Percentiles rank a stretch among this genome's conserved stretches.
These are phyloP conservation scores for Cryoendolithus antarcticus DNA, from an alignment of 2,329 filamentous ascomycete genomes.

Conservation along the genomic window DNA sequence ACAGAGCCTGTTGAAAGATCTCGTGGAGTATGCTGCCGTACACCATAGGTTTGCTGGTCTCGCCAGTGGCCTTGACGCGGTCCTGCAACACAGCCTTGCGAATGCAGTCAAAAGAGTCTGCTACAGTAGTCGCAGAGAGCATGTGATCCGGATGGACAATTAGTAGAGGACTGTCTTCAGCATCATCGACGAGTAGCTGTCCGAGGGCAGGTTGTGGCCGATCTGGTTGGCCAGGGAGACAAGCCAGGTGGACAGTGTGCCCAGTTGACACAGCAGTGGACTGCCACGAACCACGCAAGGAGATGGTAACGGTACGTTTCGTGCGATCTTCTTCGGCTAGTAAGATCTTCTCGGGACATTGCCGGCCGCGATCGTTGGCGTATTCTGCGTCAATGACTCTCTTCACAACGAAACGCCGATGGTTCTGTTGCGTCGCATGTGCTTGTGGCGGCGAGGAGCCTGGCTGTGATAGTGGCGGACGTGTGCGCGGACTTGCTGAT, in stretches of 20 bases:
- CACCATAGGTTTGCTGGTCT: constrained; percentile 66
- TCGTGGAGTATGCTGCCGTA: constrained; percentile 93
- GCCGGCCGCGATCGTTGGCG: constrained; percentile 45
- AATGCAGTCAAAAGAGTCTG: constrained; percentile 89
- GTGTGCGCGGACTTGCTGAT: neutral
- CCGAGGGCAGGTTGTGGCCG: too few relatives aligned
- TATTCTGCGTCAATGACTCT: constrained; percentile 61
- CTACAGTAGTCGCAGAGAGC: constrained; percentile 85
- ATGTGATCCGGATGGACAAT: constrained; percentile 92
- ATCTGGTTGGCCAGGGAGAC: constrained; percentile 41
- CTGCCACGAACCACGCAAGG: constrained; percentile 74
- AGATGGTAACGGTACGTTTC: constrained; percentile 53
- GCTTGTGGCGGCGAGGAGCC: too few relatives aligned
- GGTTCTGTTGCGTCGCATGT: neutral
- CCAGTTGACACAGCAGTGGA: constrained; percentile 64
- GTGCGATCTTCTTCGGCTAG: constrained; percentile 68
- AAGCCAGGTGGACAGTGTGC: constrained; percentile 67
- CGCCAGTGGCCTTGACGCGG: constrained; percentile 79
- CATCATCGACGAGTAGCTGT: constrained; percentile 65
- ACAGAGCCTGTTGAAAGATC: constrained; percentile 82
- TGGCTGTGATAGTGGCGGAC: too few relatives aligned
- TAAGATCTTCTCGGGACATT: constrained; percentile 35
- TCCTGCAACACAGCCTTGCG: constrained; percentile 88
- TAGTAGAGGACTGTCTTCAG: constrained; percentile 56
- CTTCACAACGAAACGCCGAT: constrained; percentile 61